phyloP scores from a whole-genome alignment of 768 basidiomycete genomes.

The Neoboletus subvelutipes region DNA sequence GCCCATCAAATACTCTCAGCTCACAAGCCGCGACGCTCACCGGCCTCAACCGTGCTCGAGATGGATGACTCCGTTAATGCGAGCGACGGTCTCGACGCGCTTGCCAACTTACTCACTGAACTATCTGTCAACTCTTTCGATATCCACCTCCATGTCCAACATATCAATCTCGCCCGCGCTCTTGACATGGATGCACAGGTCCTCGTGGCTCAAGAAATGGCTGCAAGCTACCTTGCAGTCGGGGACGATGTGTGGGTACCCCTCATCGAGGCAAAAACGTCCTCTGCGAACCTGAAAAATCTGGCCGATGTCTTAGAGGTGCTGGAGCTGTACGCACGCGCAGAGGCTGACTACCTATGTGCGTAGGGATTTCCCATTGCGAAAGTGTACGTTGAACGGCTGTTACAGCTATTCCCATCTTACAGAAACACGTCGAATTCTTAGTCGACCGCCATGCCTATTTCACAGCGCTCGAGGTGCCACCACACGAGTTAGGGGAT shows the following conservation, averaged over 20 bases:
- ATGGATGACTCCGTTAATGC: constrained; percentile 50
- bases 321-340: constrained; percentile 59
- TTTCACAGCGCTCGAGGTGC: constrained; percentile 35
- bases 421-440: constrained; percentile 68
- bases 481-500: constrained; percentile 53
- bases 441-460: constrained; percentile 41
- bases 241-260: constrained; percentile 76
- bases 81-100: constrained; percentile 56
- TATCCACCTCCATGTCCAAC: constrained; percentile 61
- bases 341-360: constrained; percentile 82
- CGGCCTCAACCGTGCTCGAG: background rate
- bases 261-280: constrained; percentile 55
- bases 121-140: constrained; percentile 62
- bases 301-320: constrained; percentile 53
- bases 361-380: constrained; percentile 32
- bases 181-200: constrained; percentile 60
- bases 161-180: constrained; percentile 60
- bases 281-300: constrained; percentile 51
- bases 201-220: constrained; percentile 62
- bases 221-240: constrained; percentile 59
- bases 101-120: constrained; percentile 56
- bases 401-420: constrained; percentile 66
- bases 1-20: background rate
- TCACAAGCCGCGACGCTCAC: background rate
- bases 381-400: constrained; percentile 18